phyloP scores from a whole-genome alignment of 1,284 basidiomycete genomes.

The Taiwanofungus camphoratus region DNA sequence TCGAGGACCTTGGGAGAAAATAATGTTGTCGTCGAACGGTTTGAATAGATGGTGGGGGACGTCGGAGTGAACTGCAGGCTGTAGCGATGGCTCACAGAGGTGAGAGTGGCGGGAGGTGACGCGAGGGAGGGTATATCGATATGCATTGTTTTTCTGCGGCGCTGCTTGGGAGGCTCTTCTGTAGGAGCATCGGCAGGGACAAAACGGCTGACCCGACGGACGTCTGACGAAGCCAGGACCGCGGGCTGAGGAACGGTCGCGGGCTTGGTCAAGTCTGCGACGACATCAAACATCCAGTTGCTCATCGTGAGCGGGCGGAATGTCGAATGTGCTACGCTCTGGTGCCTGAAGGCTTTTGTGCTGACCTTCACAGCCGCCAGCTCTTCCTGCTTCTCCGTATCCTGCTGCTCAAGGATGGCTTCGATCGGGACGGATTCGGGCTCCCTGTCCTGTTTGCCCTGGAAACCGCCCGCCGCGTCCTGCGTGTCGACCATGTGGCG shows the following conservation, averaged over 20 bases:
- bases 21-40: slow-evolving; percentile 29
- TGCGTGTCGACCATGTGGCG: slow-evolving; percentile 47
- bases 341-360: slow-evolving; percentile 28
- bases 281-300: slow-evolving; percentile 76
- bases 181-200: slow-evolving; percentile 31
- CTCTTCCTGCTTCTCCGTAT: slow-evolving; percentile 30
- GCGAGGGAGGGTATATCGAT: slow-evolving; percentile 26
- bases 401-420: slow-evolving; percentile 35
- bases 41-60: slow-evolving; percentile 29
- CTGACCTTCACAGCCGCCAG: slow-evolving; percentile 22
- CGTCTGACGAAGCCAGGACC: slow-evolving; percentile 18
- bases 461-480: slow-evolving; percentile 44
- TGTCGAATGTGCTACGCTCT: slow-evolving; percentile 29
- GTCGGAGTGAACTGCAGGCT: slow-evolving; percentile 63
- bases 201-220: slow-evolving; percentile 31
- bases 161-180: slow-evolving; percentile 18
- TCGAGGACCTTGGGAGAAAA: slow-evolving; percentile 28
- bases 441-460: slow-evolving; percentile 29
- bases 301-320: slow-evolving; percentile 39
- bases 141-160: slow-evolving; percentile 27
- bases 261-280: slow-evolving; percentile 54
- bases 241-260: slow-evolving; percentile 15
- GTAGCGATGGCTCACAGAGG: slow-evolving; percentile 31
- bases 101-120: slow-evolving; percentile 23
- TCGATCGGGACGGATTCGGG: slow-evolving; percentile 32